Evolutionary conservation across 1,284 basidiomycete species (phyloP), one percentile per base, ranked within the genome.

Genomic region (Ustilago vetiveriae): DNA sequence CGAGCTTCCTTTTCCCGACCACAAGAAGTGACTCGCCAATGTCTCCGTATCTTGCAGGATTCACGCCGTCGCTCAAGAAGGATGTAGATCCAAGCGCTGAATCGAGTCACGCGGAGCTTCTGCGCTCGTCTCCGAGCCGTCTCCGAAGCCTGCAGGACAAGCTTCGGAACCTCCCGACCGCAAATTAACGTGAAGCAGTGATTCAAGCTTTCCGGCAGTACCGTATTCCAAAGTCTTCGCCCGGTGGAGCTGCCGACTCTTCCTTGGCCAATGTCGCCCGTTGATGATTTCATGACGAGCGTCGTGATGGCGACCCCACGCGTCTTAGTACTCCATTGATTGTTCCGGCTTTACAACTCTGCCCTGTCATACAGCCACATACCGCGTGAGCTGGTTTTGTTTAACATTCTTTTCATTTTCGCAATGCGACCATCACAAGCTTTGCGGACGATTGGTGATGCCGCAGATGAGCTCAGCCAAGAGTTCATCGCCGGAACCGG

Each of bases 401-500:
- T 21, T 14, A 13, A 36, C 13, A 10, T 26, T n/a, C 44, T 26
- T 46, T 36, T 37, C 8, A 19, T 22, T 16, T 14, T 11, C 29
- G 4, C 4, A 16, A 48, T 13, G 43, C 6, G 6, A 1, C 13
- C 21, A 22, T 42, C n/a, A 51, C 16, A 39, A 36, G 21, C 35
- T 37, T 23, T 55, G 43, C 19, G 57, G 54, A 39, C 59, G 54
- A 29, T 64, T 64, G 40, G 53, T 65, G 53, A 65, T 70, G 9
- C 62, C 60, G 32, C 62, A 65, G 26, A 70, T 65, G 29, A 70
- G 49, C 23, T 70, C 62, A 17, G 67, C 67, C 8, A 70, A 37
- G n/a, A 70, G 27, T 17, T 70, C 67, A 21, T 70, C 67, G 10
- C 67, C 67, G 1, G 67, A 70, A 3, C 67, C 67, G 9, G 56